Conservation (phyloP, 2,329 filamentous ascomycete species). For the Tolypocladium tundrense region DNA sequence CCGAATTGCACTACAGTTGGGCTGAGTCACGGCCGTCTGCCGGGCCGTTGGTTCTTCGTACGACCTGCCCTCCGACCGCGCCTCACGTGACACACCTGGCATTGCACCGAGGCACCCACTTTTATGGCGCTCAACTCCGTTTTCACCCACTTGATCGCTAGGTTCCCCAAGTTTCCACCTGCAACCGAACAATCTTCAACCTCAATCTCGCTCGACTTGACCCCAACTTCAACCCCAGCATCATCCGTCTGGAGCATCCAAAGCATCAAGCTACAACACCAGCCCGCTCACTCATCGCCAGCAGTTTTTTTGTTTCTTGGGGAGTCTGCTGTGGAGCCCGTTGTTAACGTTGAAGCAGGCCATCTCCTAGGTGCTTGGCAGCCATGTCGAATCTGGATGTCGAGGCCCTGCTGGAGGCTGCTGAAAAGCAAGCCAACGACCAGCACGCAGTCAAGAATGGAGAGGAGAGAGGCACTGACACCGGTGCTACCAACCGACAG, state of each 20-base stretch:
- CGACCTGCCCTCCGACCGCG: neutral
- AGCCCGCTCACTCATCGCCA: neutral
- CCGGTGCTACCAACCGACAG: neutral
- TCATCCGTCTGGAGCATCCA: neutral
- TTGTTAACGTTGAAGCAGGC: conserved; percentile 6
- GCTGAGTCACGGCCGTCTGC: neutral
- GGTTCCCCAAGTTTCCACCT: neutral
- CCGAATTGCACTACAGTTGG: neutral
- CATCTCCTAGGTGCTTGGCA: conserved; percentile 8
- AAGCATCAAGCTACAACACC: neutral
- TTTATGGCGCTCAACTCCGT: neutral
- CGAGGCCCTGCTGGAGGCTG: conserved; percentile 82
- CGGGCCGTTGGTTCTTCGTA: neutral
- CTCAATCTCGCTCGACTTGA: neutral
- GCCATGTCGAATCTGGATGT: conserved; percentile 55
- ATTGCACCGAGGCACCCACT: neutral
- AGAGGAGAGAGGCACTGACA: conserved; percentile 28
- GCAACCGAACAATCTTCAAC: neutral
- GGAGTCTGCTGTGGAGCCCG: neutral
- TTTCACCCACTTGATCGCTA: neutral
- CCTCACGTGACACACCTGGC: neutral
- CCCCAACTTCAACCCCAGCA: neutral
- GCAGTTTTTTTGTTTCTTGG: neutral
- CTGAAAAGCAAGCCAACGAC: conserved; percentile 51
- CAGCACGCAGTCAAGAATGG: conserved; percentile 27